phyloP scores from a whole-genome alignment of 2,329 filamentous ascomycete species.

The Nemania serpens region DNA sequence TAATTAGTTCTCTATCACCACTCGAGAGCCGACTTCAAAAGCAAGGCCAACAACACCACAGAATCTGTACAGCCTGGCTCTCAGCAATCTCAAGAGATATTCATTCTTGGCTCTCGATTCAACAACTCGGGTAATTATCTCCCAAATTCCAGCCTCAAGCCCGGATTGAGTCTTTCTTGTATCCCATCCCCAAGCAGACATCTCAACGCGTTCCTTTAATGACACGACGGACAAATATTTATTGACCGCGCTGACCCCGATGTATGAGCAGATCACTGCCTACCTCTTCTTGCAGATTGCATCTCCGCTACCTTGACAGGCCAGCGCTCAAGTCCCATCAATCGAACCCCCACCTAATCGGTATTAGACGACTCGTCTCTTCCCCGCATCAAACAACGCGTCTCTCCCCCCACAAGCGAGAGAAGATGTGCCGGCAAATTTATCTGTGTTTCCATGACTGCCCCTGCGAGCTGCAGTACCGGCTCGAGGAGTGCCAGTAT shows the following conservation, averaged over 20 bases:
- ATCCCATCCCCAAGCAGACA: too few species aligned
- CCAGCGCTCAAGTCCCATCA: background rate
- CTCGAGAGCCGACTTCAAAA: background rate
- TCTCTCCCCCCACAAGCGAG: background rate
- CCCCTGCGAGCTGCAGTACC: constrained; percentile 33
- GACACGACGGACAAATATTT: too few species aligned
- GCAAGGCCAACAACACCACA: background rate
- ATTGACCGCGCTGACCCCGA: background rate
- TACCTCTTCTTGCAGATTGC: too few species aligned
- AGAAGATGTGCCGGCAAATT: constrained; percentile 32
- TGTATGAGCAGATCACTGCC: background rate
- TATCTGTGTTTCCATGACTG: constrained; percentile 32
- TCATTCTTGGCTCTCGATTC: background rate
- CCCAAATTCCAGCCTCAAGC: too few species aligned
- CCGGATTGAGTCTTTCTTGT: too few species aligned
- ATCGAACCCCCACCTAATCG: background rate
- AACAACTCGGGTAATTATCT: background rate
- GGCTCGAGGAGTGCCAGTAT: constrained; percentile 30
- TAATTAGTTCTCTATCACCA: too few species aligned
- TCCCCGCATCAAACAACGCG: background rate
- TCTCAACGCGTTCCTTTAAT: too few species aligned
- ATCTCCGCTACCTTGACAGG: too few species aligned
- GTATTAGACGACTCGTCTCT: background rate
- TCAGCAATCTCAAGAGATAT: background rate
- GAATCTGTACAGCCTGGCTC: background rate